phyloP scores from a whole-genome alignment of 352 stramenopile genomes.

The Phytophthora boehmeriae region DNA sequence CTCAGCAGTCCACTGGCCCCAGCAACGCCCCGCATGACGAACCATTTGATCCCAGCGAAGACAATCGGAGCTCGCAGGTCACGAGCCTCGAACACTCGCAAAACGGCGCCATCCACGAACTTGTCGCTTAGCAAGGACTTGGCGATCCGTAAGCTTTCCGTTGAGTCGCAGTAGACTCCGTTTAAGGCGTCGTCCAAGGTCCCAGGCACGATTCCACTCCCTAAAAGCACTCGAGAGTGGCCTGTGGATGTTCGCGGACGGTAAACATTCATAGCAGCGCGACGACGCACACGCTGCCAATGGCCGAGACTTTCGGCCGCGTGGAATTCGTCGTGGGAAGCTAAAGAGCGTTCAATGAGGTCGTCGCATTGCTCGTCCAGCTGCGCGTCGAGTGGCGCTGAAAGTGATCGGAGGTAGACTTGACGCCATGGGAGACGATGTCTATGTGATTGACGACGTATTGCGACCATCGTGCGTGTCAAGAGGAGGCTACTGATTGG shows the following conservation, averaged over 20 bases:
- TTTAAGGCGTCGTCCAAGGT: constrained; percentile 54
- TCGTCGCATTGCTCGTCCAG: constrained; percentile 57
- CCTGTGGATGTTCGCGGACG: constrained; percentile 16
- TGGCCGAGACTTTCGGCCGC: constrained; percentile 30
- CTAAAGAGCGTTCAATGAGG: constrained; percentile 56
- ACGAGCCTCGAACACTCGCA: constrained; percentile 57
- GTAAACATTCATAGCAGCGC: constrained; percentile 58
- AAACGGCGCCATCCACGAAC: constrained; percentile 57
- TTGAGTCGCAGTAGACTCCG: constrained; percentile 60
- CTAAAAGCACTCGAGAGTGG: constrained; percentile 44
- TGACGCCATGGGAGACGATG: constrained; percentile 17
- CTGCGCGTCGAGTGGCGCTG: constrained; percentile 38
- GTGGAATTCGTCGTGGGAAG: constrained; percentile 57
- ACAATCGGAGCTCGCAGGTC: constrained; percentile 51
- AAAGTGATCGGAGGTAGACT: constrained; percentile 42
- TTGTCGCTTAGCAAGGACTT: constrained; percentile 56
- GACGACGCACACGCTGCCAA: constrained; percentile 57
- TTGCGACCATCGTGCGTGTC: background rate
- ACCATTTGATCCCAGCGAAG: constrained; percentile 71
- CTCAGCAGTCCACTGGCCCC: constrained; percentile 40
- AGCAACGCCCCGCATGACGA: constrained; percentile 43
- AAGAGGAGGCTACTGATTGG: constrained; percentile 11
- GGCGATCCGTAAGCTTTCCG: constrained; percentile 55
- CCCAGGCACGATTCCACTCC: constrained; percentile 56
- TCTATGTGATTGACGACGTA: constrained; percentile 13